phyloP scores from a whole-genome alignment of 331 rosid genomes.

The Prunus yedoensis region DNA sequence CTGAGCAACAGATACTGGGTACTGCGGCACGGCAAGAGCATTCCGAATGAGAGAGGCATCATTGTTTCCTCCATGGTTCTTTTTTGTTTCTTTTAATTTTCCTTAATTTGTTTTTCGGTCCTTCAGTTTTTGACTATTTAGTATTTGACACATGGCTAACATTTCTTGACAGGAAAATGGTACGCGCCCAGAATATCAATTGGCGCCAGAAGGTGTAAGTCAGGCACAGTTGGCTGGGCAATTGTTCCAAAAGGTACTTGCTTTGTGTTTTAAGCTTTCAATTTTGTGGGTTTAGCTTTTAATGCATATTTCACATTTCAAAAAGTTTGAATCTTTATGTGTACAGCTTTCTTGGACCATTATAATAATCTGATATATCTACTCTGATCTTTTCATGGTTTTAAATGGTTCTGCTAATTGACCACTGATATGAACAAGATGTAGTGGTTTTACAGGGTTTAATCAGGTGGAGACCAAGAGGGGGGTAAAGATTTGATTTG shows the following conservation, averaged over 20 bases:
- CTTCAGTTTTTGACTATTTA: slow-evolving; percentile 20
- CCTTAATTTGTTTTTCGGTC: background rate
- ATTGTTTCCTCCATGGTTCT: slow-evolving; percentile 74
- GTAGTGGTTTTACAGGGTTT: too few relatives aligned
- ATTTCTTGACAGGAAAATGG: slow-evolving; percentile 69
- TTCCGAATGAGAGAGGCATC: slow-evolving; percentile 80
- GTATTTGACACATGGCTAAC: slow-evolving; percentile 1
- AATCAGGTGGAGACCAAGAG: too few relatives aligned
- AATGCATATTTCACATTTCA: too few relatives aligned
- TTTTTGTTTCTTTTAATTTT: background rate
- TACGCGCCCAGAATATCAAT: slow-evolving; percentile 55
- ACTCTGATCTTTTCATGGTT: background rate
- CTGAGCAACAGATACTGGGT: slow-evolving; percentile 66
- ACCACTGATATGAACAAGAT: too few relatives aligned
- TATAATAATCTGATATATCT: background rate
- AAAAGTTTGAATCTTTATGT: too few relatives aligned
- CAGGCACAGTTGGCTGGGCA: slow-evolving; percentile 69
- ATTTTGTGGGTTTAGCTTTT: background rate
- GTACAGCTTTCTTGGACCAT: background rate
- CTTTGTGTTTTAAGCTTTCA: background rate
- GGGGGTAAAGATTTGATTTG: background rate
- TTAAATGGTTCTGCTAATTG: too few relatives aligned
- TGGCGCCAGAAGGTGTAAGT: slow-evolving; percentile 67
- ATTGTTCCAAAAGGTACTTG: slow-evolving; percentile 52
- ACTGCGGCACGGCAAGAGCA: slow-evolving; percentile 89